Evolutionary conservation across 305 asterid species (phyloP).

Genomic region (Fraxinus sp.): DNA sequence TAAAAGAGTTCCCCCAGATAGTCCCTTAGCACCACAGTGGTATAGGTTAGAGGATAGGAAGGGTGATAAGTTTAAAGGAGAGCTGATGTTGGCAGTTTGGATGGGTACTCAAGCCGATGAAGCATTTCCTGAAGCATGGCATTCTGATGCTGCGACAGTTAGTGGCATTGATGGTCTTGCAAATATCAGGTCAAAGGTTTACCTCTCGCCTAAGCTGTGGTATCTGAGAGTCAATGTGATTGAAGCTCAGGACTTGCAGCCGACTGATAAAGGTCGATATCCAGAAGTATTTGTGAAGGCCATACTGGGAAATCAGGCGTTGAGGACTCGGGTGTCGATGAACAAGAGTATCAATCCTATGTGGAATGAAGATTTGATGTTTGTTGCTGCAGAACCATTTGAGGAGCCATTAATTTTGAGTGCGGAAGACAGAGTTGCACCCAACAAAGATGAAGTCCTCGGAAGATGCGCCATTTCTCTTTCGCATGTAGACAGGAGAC

Average conservation of each 20-base stretch:
- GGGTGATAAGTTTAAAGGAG: conserved; percentile 52
- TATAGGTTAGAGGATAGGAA: conserved; percentile 55
- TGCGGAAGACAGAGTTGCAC: conserved; percentile 55
- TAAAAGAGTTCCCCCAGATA: conserved; percentile 62
- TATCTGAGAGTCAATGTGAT: conserved; percentile 71
- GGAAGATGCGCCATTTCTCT: conserved; percentile 56
- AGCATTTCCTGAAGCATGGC: conserved; percentile 65
- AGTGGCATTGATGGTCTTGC: conserved; percentile 54
- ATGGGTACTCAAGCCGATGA: conserved; percentile 82
- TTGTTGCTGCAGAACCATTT: conserved; percentile 71
- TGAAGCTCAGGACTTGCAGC: conserved; percentile 65
- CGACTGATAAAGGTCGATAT: conserved; percentile 41
- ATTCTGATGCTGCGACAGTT: conserved; percentile 54
- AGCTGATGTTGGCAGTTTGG: conserved; percentile 74
- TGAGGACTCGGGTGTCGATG: conserved; percentile 47
- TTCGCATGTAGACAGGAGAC: conserved; percentile 46
- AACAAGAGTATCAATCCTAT: conserved; percentile 42
- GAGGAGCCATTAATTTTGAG: conserved; percentile 58
- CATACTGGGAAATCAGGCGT: conserved; percentile 53
- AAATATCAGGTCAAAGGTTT: conserved; percentile 64
- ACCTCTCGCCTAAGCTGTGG: conserved; percentile 74
- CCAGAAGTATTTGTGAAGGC: conserved; percentile 60
- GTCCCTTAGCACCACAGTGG: conserved; percentile 75
- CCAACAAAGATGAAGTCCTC: conserved; percentile 53
- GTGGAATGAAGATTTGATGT: conserved; percentile 76